Evolutionary conservation across 228 moss, liverwort and hornwort genomes (phyloP).

Genomic region (Sphagnum fallax): DNA sequence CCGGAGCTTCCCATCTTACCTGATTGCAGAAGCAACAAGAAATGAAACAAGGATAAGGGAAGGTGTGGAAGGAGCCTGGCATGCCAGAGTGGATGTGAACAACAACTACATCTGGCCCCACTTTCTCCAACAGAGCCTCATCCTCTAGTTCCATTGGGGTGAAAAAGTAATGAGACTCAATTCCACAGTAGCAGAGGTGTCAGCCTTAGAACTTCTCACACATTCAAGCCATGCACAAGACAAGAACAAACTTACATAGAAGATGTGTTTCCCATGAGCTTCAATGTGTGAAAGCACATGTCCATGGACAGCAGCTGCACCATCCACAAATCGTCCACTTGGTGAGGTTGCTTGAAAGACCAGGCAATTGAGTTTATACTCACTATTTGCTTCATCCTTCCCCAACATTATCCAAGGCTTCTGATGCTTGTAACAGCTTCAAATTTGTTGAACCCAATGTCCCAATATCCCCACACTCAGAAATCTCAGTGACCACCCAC

Average conservation of each 20-base stretch:
- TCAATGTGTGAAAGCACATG: slow-evolving; percentile 65
- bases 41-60: slow-evolving; percentile 35
- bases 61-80: slow-evolving; percentile 86
- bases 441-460: too few species aligned
- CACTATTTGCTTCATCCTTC: too few species aligned
- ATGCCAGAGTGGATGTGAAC: slow-evolving; percentile 88
- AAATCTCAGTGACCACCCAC: too few species aligned
- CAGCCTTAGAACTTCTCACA: not conserved
- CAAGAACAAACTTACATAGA: slow-evolving; percentile 47
- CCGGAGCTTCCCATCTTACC: not conserved
- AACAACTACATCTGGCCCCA: slow-evolving; percentile 57
- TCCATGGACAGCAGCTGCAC: slow-evolving; percentile 65
- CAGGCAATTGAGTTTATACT: slow-evolving; percentile 18
- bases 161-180: slow-evolving; percentile 51
- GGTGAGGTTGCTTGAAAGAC: slow-evolving; percentile 67
- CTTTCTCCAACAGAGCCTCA: slow-evolving; percentile 21
- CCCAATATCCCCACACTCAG: too few species aligned
- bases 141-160: slow-evolving; percentile 43
- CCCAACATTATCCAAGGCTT: too few species aligned
- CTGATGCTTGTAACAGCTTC: too few species aligned
- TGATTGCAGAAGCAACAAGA: too few species aligned
- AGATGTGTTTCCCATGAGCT: slow-evolving; percentile 89
- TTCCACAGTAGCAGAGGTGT: not conserved
- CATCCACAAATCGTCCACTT: slow-evolving; percentile 60
- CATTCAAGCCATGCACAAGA: too few species aligned